These are phyloP conservation scores for Chalciporus pseudorubinellus DNA, from an alignment of 768 basidiomycete species.

Conservation along the genomic window DNA sequence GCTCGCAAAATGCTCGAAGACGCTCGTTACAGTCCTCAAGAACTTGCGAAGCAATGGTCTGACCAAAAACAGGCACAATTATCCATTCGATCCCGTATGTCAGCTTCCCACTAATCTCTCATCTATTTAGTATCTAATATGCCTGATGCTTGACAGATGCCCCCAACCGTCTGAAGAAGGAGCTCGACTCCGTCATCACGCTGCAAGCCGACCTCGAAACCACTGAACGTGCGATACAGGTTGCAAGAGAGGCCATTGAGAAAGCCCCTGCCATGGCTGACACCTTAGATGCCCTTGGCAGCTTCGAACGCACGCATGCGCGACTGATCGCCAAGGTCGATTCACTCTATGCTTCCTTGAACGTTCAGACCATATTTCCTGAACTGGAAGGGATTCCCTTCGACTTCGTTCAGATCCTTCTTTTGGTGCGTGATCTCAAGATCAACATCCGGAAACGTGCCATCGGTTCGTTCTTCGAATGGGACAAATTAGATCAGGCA, in stretches of 20 bases:
- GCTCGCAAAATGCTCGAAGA: too few species aligned
- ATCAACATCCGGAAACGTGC: slow-evolving; percentile 26
- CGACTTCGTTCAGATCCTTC: slow-evolving; percentile 4
- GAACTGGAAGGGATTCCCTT: slow-evolving; percentile 3
- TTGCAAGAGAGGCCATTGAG: slow-evolving; percentile 2
- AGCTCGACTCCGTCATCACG: slow-evolving; percentile 31
- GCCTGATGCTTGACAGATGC: slow-evolving; percentile 17
- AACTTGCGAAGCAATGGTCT: too few species aligned
- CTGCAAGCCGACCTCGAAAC: slow-evolving; percentile 30
- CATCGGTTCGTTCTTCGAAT: slow-evolving; percentile 25
- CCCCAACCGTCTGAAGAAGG: slow-evolving; percentile 30
- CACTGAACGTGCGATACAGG: background rate
- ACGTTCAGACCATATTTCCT: slow-evolving; percentile 6
- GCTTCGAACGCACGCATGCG: slow-evolving; percentile 12
- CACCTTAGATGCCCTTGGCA: slow-evolving; percentile 9
- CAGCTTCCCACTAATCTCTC: too few species aligned
- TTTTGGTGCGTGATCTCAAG: slow-evolving; percentile 19
- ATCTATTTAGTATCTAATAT: too few species aligned
- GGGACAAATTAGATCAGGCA: slow-evolving; percentile 25
- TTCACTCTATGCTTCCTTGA: slow-evolving; percentile 6
- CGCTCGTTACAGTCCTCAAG: too few species aligned
- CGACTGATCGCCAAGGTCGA: slow-evolving; percentile 3
- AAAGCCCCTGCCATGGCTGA: background rate
- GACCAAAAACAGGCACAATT: too few species aligned
- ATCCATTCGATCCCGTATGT: too few species aligned